Conservation (phyloP, 805 yeast species). For the Jamesozyma jinghongensis region DNA sequence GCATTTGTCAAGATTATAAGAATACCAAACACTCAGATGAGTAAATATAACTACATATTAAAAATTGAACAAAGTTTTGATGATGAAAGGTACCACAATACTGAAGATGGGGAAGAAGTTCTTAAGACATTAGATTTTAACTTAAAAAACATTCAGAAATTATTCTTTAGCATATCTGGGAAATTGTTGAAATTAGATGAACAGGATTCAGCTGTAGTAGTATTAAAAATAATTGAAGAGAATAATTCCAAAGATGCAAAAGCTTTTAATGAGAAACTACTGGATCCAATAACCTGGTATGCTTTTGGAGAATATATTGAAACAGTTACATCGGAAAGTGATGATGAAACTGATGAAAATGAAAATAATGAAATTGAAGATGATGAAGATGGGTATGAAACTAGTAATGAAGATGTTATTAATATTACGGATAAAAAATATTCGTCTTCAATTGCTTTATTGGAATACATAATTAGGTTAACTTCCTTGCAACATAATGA, state of each 20-base stretch:
- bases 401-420: neutral
- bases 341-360: constrained; percentile 21
- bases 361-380: constrained; percentile 19
- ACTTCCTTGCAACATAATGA: constrained; percentile 53
- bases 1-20: constrained; percentile 39
- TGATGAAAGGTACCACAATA: constrained; percentile 67
- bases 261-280: constrained; percentile 18
- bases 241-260: constrained; percentile 11
- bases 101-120: constrained; percentile 34
- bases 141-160: constrained; percentile 36
- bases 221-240: constrained; percentile 37
- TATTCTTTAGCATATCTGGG: constrained; percentile 67
- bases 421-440: constrained; percentile 23
- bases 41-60: constrained; percentile 36
- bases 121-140: constrained; percentile 32
- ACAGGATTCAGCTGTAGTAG: constrained; percentile 54
- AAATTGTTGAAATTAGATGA: constrained; percentile 53
- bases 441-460: constrained; percentile 39
- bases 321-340: constrained; percentile 21
- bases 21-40: constrained; percentile 6
- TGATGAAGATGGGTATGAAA: constrained; percentile 13
- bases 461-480: constrained; percentile 57
- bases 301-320: constrained; percentile 40
- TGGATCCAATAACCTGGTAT: constrained; percentile 36
- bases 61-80: constrained; percentile 48